These are phyloP conservation scores for Xylaria sp. DNA, from an alignment of 2,329 filamentous ascomycete species.

Conservation along the genomic window DNA sequence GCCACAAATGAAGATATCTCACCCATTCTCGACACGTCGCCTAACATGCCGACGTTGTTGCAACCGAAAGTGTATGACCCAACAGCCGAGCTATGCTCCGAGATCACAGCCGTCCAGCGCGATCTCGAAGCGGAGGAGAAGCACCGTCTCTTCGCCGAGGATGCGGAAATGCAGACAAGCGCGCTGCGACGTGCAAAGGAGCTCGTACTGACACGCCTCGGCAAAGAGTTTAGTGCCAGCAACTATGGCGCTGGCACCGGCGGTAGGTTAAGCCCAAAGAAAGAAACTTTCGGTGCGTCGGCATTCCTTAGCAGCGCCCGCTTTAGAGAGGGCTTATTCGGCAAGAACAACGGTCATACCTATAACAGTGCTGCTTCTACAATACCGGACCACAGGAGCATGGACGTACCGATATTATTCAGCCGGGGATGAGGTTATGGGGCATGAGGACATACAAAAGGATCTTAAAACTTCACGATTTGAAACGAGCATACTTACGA, in stretches of 20 bases:
- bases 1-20: slow-evolving; percentile 49
- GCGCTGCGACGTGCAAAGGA: slow-evolving; percentile 65
- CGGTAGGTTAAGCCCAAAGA: slow-evolving; percentile 37
- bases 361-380: slow-evolving; percentile 23
- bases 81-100: slow-evolving; percentile 46
- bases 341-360: slow-evolving; percentile 30
- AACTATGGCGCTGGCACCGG: slow-evolving; percentile 39
- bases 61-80: slow-evolving; percentile 65
- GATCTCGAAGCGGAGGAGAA: slow-evolving; percentile 62
- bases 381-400: slow-evolving; percentile 46
- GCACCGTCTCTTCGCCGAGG: slow-evolving; percentile 62
- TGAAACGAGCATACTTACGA: slow-evolving; percentile 32
- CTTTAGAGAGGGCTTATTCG: slow-evolving; percentile 52
- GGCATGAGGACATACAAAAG: slow-evolving; percentile 15
- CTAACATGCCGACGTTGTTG: slow-evolving; percentile 55
- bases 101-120: slow-evolving; percentile 63
- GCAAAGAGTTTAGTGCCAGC: slow-evolving; percentile 52
- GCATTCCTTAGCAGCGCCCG: slow-evolving; percentile 45
- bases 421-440: slow-evolving; percentile 43
- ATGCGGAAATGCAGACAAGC: slow-evolving; percentile 58
- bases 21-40: slow-evolving; percentile 56
- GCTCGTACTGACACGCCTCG: slow-evolving; percentile 64
- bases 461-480: slow-evolving; percentile 28
- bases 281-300: slow-evolving; percentile 40
- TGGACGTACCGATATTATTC: slow-evolving; percentile 68